These are phyloP conservation scores for Pseudogymnoascus sp. DNA, from an alignment of 2,329 filamentous ascomycete species.

Conservation along the genomic window DNA sequence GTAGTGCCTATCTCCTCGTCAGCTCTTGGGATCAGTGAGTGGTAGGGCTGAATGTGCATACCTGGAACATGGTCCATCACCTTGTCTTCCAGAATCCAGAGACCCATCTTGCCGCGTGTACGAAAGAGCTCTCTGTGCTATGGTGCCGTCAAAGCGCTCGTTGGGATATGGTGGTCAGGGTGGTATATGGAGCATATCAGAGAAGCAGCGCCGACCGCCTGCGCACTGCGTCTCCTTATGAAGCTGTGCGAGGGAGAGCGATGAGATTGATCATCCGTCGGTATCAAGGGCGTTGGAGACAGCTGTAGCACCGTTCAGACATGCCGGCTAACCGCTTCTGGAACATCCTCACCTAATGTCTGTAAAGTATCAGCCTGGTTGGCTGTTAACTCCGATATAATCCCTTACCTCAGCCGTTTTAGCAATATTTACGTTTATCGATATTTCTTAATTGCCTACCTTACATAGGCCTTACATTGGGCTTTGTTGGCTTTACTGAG, in stretches of 20 bases:
- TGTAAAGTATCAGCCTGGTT: background rate
- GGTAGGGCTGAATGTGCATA: constrained; percentile 33
- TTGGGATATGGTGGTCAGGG: constrained; percentile 6
- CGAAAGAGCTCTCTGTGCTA: background rate
- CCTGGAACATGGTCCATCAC: constrained; percentile 66
- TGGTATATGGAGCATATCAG: background rate
- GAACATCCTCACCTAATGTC: background rate
- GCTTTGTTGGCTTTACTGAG: background rate
- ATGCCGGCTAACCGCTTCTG: background rate
- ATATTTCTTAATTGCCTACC: background rate
- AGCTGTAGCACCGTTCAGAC: background rate
- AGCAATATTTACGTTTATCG: background rate
- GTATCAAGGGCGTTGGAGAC: background rate
- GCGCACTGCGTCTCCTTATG: constrained; percentile 1
- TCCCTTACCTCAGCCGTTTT: background rate
- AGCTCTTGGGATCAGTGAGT: background rate
- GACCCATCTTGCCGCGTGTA: constrained; percentile 45
- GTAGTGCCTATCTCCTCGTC: constrained; percentile 41
- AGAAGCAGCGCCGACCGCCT: constrained; percentile 2
- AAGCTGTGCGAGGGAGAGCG: background rate
- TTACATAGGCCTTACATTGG: background rate
- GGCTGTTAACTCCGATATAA: background rate
- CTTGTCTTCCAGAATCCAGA: constrained; percentile 66
- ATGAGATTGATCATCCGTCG: background rate
- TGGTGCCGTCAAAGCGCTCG: constrained; percentile 10